phyloP scores from a whole-genome alignment of 805 yeast genomes.

The Lipomyces yamadae region DNA sequence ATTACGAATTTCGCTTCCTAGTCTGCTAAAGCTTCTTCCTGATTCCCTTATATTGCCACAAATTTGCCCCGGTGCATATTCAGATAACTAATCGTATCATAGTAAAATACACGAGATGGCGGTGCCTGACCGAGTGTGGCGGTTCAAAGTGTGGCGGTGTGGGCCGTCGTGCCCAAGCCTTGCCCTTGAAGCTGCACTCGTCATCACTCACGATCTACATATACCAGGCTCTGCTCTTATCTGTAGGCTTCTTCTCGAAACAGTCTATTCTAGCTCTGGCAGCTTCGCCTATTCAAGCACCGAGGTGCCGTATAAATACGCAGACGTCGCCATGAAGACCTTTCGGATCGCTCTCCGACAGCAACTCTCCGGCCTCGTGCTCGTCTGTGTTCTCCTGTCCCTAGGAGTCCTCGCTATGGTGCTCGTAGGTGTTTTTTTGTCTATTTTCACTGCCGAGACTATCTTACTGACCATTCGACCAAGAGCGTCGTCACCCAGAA shows the following conservation, averaged over 20 bases:
- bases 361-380: conserved; percentile 69
- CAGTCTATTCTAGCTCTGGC: neutral
- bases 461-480: conserved; percentile 55
- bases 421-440: conserved; percentile 50
- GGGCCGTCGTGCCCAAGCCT: neutral
- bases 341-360: conserved; percentile 63
- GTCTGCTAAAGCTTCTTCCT: no score
- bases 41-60: no score
- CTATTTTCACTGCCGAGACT: neutral
- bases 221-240: no score
- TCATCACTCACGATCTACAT: neutral
- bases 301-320: no score
- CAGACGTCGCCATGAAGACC: conserved; percentile 10
- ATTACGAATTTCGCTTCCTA: no score
- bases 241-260: no score
- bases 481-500: conserved; percentile 48
- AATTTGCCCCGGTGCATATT: no score
- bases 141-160: no score
- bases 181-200: neutral
- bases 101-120: no score
- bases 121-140: no score
- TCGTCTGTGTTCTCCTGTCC: conserved; percentile 67
- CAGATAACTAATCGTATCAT: no score
- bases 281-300: neutral
- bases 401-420: conserved; percentile 70